Conservation (phyloP, 1,284 basidiomycete species). For the Cryptococcus sp. region DNA sequence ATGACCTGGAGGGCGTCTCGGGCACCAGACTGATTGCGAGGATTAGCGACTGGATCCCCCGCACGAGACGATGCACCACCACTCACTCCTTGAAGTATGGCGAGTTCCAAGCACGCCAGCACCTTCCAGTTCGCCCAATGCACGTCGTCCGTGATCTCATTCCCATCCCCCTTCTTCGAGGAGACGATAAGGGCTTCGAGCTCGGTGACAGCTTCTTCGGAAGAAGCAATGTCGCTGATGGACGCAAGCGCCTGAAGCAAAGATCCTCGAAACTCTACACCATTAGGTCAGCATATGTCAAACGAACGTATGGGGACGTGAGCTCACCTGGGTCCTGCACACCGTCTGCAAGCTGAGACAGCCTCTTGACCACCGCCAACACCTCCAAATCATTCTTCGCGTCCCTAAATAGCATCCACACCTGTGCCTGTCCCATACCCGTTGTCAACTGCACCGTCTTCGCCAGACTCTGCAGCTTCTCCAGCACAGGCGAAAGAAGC, state of each 20-base stretch:
- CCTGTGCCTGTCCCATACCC: constrained; percentile 49
- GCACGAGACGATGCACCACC: too few relatives aligned
- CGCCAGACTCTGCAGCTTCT: constrained; percentile 23
- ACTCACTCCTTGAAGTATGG: constrained; percentile 16
- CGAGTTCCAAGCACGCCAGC: constrained; percentile 24
- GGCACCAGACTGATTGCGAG: neutral
- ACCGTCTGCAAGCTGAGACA: constrained; percentile 2
- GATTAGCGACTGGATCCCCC: neutral
- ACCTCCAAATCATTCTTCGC: neutral
- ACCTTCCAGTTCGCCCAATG: constrained; percentile 26
- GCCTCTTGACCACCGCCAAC: neutral
- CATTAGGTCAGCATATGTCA: neutral
- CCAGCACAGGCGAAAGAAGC: constrained; percentile 7
- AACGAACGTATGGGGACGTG: neutral
- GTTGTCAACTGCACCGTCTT: constrained; percentile 42
- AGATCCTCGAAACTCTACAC: constrained; percentile 7
- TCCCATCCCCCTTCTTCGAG: neutral
- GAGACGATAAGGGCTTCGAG: constrained; percentile 1
- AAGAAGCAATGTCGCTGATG: constrained; percentile 2
- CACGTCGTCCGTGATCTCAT: neutral
- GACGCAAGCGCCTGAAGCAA: constrained; percentile 18
- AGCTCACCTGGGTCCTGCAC: constrained; percentile 10
- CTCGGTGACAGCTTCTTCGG: constrained; percentile 1
- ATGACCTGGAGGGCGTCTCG: constrained; percentile 4
- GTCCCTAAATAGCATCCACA: constrained; percentile 51